Evolutionary conservation across 192 early-diverging fungal species (phyloP).

Genomic region (Rhizoclosmatium globosum): DNA sequence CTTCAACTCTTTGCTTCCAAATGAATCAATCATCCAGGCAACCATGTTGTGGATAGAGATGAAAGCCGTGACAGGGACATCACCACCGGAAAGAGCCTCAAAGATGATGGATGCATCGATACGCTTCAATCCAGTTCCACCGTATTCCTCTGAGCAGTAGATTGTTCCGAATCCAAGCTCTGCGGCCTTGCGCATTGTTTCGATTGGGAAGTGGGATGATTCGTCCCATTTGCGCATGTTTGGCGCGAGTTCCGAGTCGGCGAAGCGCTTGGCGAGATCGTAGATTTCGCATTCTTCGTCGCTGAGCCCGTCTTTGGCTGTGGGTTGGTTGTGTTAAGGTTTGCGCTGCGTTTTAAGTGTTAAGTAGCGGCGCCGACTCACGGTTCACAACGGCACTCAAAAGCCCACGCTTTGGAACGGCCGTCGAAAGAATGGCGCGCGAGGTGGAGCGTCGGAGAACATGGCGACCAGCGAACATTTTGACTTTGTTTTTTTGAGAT

Average conservation of each 20-base stretch:
- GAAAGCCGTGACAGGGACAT: slow-evolving; percentile 63
- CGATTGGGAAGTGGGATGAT: slow-evolving; percentile 54
- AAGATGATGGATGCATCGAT: slow-evolving; percentile 64
- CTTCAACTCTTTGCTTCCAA: slow-evolving; percentile 55
- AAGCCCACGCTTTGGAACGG: slow-evolving; percentile 5
- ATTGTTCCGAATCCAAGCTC: slow-evolving; percentile 65
- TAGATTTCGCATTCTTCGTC: slow-evolving; percentile 60
- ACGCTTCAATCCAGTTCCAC: slow-evolving; percentile 58
- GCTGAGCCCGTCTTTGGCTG: slow-evolving; percentile 39
- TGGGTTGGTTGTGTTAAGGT: not conserved
- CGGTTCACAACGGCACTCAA: slow-evolving; percentile 28
- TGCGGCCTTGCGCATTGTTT: slow-evolving; percentile 59
- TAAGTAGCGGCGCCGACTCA: not conserved
- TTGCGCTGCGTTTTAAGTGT: not conserved
- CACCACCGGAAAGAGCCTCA: slow-evolving; percentile 62
- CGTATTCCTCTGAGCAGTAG: slow-evolving; percentile 51
- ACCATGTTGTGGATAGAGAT: slow-evolving; percentile 66
- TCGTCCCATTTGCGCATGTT: slow-evolving; percentile 69
- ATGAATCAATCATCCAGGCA: slow-evolving; percentile 66
- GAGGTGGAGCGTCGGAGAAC: not conserved
- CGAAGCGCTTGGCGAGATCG: slow-evolving; percentile 56
- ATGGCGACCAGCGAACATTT: not conserved
- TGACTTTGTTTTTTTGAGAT: not conserved
- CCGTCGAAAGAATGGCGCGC: not conserved
- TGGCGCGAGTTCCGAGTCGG: slow-evolving; percentile 62